Conservation (phyloP, 768 basidiomycete genomes). For the Lactifluus pinguis region DNA sequence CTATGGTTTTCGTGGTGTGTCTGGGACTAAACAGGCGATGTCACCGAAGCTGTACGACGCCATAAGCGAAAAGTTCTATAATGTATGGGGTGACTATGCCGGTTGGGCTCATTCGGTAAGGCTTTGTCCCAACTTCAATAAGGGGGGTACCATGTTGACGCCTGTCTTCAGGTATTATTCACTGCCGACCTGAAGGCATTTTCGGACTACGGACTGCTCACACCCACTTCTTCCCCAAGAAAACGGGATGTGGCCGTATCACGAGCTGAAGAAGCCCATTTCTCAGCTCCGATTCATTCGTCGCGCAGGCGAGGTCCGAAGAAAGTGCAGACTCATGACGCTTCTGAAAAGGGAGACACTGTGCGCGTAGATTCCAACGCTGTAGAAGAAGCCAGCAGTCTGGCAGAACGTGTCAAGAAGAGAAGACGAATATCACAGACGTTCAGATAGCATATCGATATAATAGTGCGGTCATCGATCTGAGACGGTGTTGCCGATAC, state of each 20-base stretch:
- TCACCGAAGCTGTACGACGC: slow-evolving; percentile 70
- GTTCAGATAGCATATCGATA: background rate
- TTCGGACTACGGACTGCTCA: slow-evolving; percentile 44
- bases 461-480: background rate
- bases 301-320: background rate
- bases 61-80: slow-evolving; percentile 49
- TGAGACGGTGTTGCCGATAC: background rate
- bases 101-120: slow-evolving; percentile 86
- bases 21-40: slow-evolving; percentile 49
- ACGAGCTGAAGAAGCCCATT: background rate
- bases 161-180: slow-evolving; percentile 52
- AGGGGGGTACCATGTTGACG: background rate
- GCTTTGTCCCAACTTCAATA: slow-evolving; percentile 2
- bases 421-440: background rate
- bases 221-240: slow-evolving; percentile 16
- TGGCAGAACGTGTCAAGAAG: slow-evolving; percentile 12
- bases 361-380: background rate
- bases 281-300: background rate
- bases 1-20: slow-evolving; percentile 51
- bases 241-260: background rate
- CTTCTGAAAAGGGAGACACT: background rate
- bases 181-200: slow-evolving; percentile 68
- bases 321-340: background rate
- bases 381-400: background rate
- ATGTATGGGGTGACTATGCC: slow-evolving; percentile 75